Conservation (phyloP, 495 filamentous ascomycete genomes). For the Pyrenula aspistea region DNA sequence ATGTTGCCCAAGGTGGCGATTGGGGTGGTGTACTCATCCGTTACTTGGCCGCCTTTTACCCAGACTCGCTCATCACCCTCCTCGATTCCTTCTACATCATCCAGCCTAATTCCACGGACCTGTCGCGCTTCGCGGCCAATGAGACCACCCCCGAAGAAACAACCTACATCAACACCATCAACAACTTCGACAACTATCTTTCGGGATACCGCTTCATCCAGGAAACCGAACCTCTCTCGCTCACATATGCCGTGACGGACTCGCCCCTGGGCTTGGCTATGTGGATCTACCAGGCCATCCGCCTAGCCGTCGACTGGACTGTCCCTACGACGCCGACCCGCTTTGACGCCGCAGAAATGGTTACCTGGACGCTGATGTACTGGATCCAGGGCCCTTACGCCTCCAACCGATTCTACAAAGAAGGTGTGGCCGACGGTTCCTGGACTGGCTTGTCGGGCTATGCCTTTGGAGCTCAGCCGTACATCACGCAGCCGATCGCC, state of each 20-base stretch:
- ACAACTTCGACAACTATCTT: constrained; percentile 2
- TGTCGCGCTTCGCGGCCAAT: constrained; percentile 2
- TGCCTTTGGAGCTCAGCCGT: constrained; percentile 3
- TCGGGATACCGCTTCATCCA: constrained; percentile 19
- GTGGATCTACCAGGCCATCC: constrained; percentile 26
- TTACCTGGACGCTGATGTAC: constrained; percentile 29
- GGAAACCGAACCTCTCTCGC: constrained; percentile 21
- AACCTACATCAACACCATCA: constrained; percentile 2
- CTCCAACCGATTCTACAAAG: constrained; percentile 19
- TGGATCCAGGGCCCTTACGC: constrained; percentile 20
- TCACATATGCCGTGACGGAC: constrained; percentile 20
- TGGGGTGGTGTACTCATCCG: constrained; percentile 15
- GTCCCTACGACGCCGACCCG: constrained; percentile 19
- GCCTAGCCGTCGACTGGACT: constrained; percentile 13
- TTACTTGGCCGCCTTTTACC: constrained; percentile 9
- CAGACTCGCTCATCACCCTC: constrained; percentile 9
- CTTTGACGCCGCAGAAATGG: constrained; percentile 11
- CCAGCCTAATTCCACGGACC: constrained; percentile 8
- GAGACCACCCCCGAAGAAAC: constrained; percentile 2
- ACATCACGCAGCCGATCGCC: constrained; percentile 10
- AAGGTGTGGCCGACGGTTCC: constrained; percentile 1
- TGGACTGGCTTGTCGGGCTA: constrained; percentile 5
- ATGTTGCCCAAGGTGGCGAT: constrained; percentile 19
- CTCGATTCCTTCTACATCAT: constrained; percentile 6
- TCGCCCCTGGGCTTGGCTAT: constrained; percentile 20